Evolutionary conservation across 306 rosid species (phyloP).

Genomic region (Gastrolobium villosum): DNA sequence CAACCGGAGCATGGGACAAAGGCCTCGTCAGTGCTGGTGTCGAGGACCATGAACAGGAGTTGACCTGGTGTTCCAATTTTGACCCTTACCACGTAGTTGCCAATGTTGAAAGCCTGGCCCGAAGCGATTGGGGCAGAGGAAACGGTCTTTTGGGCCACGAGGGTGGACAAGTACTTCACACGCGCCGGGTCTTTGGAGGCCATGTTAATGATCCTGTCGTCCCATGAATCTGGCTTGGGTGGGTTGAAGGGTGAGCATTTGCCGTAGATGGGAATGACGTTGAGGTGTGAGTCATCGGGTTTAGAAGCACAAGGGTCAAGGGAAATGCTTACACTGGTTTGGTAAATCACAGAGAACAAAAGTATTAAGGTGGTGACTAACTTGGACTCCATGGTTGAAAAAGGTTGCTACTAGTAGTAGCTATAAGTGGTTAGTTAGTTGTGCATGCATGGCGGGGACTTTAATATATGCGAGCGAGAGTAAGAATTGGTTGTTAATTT

Average conservation of each 20-base stretch:
- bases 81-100: constrained; percentile 79
- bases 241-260: constrained; percentile 88
- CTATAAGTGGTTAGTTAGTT: neutral
- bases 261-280: constrained; percentile 80
- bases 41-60: constrained; percentile 78
- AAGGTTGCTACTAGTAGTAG: neutral
- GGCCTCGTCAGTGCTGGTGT: constrained; percentile 86
- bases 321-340: constrained; percentile 32
- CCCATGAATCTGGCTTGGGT: constrained; percentile 69
- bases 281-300: constrained; percentile 59
- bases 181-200: constrained; percentile 81
- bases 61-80: constrained; percentile 86
- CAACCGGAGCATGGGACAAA: constrained; percentile 87
- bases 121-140: constrained; percentile 77
- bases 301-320: constrained; percentile 68
- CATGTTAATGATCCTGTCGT: constrained; percentile 69
- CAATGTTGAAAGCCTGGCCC: constrained; percentile 79
- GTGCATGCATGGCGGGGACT: constrained; percentile 47
- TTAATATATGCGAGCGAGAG: neutral
- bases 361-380: constrained; percentile 30
- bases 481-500: constrained; percentile 24
- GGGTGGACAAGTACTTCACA: constrained; percentile 67
- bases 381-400: constrained; percentile 60
- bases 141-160: constrained; percentile 59
- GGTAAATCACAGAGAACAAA: constrained; percentile 41